Evolutionary conservation across 1,284 basidiomycete species (phyloP).

Genomic region (Ceratobasidium sp.): DNA sequence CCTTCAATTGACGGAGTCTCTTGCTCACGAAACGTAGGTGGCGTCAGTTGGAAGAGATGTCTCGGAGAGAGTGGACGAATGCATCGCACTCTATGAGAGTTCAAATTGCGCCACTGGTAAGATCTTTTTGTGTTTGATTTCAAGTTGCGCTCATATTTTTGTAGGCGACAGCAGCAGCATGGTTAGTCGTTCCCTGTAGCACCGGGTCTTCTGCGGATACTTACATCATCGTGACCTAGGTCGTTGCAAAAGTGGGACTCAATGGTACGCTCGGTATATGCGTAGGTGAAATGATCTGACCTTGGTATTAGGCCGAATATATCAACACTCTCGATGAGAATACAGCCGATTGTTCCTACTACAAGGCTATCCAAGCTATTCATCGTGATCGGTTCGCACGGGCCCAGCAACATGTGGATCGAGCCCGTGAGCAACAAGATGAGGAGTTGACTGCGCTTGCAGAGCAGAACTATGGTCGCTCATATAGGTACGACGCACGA

Average conservation of each 20-base stretch:
- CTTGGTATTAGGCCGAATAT: slow-evolving; percentile 51
- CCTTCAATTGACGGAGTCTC: background rate
- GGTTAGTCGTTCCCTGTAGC: slow-evolving; percentile 50
- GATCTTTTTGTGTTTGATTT: background rate
- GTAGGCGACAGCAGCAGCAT: slow-evolving; percentile 61
- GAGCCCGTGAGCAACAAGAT: slow-evolving; percentile 64
- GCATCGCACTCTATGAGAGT: slow-evolving; percentile 58
- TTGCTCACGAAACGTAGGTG: slow-evolving; percentile 48
- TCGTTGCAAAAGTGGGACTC: slow-evolving; percentile 62
- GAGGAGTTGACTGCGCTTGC: slow-evolving; percentile 63
- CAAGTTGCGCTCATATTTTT: background rate
- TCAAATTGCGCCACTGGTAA: slow-evolving; percentile 59
- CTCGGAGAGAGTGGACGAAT: slow-evolving; percentile 60
- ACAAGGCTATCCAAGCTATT: slow-evolving; percentile 64
- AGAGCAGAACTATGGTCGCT: slow-evolving; percentile 65
- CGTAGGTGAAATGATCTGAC: background rate
- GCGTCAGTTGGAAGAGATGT: slow-evolving; percentile 62
- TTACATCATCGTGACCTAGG: background rate
- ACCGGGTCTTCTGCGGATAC: background rate
- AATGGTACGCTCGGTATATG: slow-evolving; percentile 55
- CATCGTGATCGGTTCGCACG: slow-evolving; percentile 62
- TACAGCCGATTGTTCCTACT: slow-evolving; percentile 65
- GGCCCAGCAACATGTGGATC: slow-evolving; percentile 61
- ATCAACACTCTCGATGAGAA: slow-evolving; percentile 65
- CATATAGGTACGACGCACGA: slow-evolving; percentile 55